Percentiles rank a stretch among this genome's conserved stretches.
Evolutionary conservation across 1,284 basidiomycete genomes (phyloP).

Genomic region (Mrakiaceae sp.): DNA sequence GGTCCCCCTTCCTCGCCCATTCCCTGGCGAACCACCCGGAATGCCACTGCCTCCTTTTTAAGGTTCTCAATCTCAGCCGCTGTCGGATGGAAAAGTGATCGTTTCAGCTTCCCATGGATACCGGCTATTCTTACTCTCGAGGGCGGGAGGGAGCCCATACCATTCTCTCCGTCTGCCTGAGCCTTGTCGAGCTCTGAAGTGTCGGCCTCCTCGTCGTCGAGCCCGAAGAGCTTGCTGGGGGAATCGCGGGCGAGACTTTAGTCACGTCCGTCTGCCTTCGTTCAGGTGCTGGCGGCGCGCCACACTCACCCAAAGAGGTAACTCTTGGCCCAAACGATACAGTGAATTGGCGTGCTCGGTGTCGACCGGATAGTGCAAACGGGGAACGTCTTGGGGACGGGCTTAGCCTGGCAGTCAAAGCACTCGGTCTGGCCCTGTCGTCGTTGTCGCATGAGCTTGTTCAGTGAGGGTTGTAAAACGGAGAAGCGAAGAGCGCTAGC

Average conservation of each 20-base stretch:
- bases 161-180: conserved; percentile 54
- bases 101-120: too few species aligned
- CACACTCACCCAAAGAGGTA: conserved; percentile 82
- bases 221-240: conserved; percentile 81
- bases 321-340: conserved; percentile 98
- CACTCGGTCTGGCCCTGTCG: conserved; percentile 70
- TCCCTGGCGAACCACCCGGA: conserved; percentile 58
- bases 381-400: conserved; percentile 84
- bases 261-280: not conserved
- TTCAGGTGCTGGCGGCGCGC: not conserved
- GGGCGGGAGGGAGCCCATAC: conserved; percentile 39
- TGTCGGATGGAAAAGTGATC: conserved; percentile 28
- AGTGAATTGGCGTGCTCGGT: conserved; percentile 94
- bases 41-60: conserved; percentile 78
- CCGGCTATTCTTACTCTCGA: too few species aligned
- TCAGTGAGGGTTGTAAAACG: not conserved
- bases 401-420: conserved; percentile 83
- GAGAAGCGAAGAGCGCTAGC: conserved; percentile 3
- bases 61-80: conserved; percentile 83
- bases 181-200: conserved; percentile 38
- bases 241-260: not conserved
- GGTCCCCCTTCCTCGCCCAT: conserved; percentile 47
- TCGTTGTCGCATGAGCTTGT: not conserved
- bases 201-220: conserved; percentile 51
- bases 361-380: conserved; percentile 98